A percentile compares a stretch with the other conserved stretches of the same genome.
These are phyloP conservation scores for Penicillium sp. DNA, from an alignment of 2,329 filamentous ascomycete species.

Conservation along the genomic window DNA sequence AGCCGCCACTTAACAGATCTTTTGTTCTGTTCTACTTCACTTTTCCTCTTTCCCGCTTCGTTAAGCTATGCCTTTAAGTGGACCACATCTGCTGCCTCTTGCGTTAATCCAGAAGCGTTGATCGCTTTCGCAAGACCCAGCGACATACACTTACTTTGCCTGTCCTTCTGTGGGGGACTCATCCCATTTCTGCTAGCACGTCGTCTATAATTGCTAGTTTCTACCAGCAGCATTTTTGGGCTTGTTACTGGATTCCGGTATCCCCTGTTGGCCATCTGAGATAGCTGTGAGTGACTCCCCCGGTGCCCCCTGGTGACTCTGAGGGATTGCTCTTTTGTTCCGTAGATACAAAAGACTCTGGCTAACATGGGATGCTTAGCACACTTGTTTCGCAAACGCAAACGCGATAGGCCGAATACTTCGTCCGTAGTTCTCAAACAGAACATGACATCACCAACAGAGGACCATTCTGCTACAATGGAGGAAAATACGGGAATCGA, in stretches of 20 bases:
- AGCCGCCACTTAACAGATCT: not conserved
- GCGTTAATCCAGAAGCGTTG: slow-evolving; percentile 18
- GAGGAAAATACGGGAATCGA: not conserved
- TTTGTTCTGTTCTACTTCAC: not conserved
- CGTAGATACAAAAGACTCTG: not conserved
- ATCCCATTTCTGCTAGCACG: not conserved
- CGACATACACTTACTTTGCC: not conserved
- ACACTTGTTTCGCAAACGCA: not conserved
- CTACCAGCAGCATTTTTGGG: not conserved
- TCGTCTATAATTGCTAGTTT: not conserved
- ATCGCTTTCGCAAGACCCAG: slow-evolving; percentile 3
- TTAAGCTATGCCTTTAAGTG: slow-evolving; percentile 14
- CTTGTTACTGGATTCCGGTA: not conserved
- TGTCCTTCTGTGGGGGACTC: not conserved
- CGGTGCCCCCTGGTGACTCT: too few species aligned
- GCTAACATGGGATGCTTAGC: slow-evolving; percentile 1
- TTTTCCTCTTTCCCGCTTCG: not conserved
- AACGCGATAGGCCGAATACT: not conserved
- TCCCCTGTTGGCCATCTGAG: not conserved
- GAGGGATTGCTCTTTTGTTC: not conserved
- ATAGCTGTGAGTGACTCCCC: not conserved
- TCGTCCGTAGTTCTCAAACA: not conserved
- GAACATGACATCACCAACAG: slow-evolving; percentile 9
- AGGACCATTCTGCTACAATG: slow-evolving; percentile 1
- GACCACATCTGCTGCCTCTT: slow-evolving; percentile 8